These are phyloP conservation scores for Ormosia semicastrata DNA, from an alignment of 306 rosid genomes.

Conservation along the genomic window DNA sequence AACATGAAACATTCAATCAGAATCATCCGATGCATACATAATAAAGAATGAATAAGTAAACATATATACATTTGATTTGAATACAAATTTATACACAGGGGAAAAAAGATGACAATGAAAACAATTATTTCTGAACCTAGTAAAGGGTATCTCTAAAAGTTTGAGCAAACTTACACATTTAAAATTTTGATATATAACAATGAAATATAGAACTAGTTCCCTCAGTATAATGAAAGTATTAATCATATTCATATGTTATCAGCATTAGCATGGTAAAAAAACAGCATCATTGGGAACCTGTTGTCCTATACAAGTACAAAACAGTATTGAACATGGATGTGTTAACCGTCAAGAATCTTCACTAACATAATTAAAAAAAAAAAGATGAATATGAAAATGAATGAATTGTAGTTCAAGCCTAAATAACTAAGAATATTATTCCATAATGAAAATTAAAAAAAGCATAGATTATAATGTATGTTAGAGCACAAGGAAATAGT, in stretches of 20 bases:
- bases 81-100: not conserved
- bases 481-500: not conserved
- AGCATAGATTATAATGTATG: no score
- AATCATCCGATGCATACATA: no score
- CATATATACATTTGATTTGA: not conserved
- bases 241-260: conserved; percentile 46
- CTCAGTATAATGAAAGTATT: conserved; percentile 29
- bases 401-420: not conserved
- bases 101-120: not conserved
- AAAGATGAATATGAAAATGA: not conserved
- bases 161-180: not conserved
- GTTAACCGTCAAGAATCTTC: not conserved
- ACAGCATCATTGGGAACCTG: conserved; percentile 7
- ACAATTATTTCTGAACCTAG: not conserved
- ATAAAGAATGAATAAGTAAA: no score
- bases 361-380: no score
- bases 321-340: no score
- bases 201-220: conserved; percentile 20
- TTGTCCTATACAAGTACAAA: not conserved
- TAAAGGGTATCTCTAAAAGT: not conserved
- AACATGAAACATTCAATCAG: no score
- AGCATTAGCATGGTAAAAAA: conserved; percentile 54
- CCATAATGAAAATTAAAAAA: not conserved
- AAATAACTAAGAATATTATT: no score
- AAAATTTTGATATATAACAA: not conserved